Percentiles rank a stretch among this genome's conserved stretches.
Evolutionary conservation across 257 asterid species (phyloP).

Genomic region (Eucommia ulmoides): DNA sequence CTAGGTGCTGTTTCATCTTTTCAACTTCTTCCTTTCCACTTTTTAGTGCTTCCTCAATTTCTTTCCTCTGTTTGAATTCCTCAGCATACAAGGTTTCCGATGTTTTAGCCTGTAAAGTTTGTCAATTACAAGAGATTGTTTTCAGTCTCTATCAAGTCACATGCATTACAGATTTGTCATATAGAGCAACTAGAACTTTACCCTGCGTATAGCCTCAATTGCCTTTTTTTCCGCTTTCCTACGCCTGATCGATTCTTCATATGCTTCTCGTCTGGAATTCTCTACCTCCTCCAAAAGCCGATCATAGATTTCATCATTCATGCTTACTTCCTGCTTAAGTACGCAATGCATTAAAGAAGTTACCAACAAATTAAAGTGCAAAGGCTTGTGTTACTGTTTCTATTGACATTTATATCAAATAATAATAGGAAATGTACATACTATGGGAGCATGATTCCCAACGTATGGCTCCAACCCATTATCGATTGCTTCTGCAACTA

Average conservation of each 20-base stretch:
- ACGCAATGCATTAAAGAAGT: constrained; percentile 14
- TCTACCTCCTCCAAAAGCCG: constrained; percentile 58
- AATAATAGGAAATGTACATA: background rate
- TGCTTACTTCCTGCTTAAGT: constrained; percentile 45
- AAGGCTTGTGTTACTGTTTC: background rate
- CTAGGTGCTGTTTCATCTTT: constrained; percentile 32
- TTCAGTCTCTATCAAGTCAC: background rate
- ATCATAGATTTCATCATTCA: constrained; percentile 39
- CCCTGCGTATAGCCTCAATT: constrained; percentile 37
- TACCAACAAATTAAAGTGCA: background rate
- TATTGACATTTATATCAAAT: background rate
- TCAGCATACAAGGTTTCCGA: constrained; percentile 40
- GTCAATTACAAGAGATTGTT: background rate
- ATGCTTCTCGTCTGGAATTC: constrained; percentile 58
- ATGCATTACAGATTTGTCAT: too few species aligned
- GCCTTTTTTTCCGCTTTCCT: constrained; percentile 69
- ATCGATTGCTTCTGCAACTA: constrained; percentile 21
- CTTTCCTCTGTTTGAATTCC: constrained; percentile 49
- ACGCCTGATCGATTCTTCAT: constrained; percentile 51
- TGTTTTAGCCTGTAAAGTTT: constrained; percentile 38
- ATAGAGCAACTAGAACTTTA: constrained; percentile 23
- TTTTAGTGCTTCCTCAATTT: constrained; percentile 54
- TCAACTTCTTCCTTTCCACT: constrained; percentile 45
- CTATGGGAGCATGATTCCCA: constrained; percentile 15
- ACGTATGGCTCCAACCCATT: constrained; percentile 18